Percentiles rank a stretch among this genome's conserved stretches.
These are phyloP conservation scores for Tolypocladium tundrense DNA, from an alignment of 2,329 filamentous ascomycete genomes.

Conservation along the genomic window DNA sequence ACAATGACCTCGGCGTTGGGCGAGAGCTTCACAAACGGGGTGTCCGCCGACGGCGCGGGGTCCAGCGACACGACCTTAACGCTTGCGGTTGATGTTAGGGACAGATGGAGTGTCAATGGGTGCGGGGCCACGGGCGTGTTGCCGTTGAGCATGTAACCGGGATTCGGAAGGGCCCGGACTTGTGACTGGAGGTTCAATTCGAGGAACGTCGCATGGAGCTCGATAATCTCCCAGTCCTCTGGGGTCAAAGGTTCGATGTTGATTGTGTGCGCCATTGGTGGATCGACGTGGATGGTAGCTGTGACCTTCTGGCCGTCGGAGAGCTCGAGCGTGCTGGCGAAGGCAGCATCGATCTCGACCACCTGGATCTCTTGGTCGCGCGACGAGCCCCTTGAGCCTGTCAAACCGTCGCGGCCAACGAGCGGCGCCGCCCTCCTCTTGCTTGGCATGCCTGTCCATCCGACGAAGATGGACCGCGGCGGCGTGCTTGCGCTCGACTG, in stretches of 20 bases:
- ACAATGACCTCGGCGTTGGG: slow-evolving; percentile 96
- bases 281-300: slow-evolving; percentile 70
- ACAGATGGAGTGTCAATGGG: slow-evolving; percentile 82
- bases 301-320: slow-evolving; percentile 72
- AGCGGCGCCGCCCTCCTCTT: slow-evolving; percentile 69
- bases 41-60: slow-evolving; percentile 56
- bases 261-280: slow-evolving; percentile 83
- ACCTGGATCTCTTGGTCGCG: slow-evolving; percentile 67
- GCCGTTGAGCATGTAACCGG: slow-evolving; percentile 47
- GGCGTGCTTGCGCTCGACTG: slow-evolving; percentile 34
- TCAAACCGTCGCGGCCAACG: slow-evolving; percentile 64
- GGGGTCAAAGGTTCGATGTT: slow-evolving; percentile 94
- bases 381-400: slow-evolving; percentile 42
- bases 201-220: slow-evolving; percentile 89
- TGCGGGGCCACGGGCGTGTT: slow-evolving; percentile 50
- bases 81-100: slow-evolving; percentile 89
- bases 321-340: slow-evolving; percentile 68
- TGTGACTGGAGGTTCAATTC: slow-evolving; percentile 90
- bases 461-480: slow-evolving; percentile 70
- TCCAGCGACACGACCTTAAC: slow-evolving; percentile 78
- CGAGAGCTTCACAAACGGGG: slow-evolving; percentile 82
- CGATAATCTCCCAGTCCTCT: slow-evolving; percentile 98
- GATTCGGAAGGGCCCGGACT: slow-evolving; percentile 87
- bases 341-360: slow-evolving; percentile 80
- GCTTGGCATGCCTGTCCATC: slow-evolving; percentile 97